phyloP scores from a whole-genome alignment of 768 basidiomycete genomes.

The Calocybe cyanea region DNA sequence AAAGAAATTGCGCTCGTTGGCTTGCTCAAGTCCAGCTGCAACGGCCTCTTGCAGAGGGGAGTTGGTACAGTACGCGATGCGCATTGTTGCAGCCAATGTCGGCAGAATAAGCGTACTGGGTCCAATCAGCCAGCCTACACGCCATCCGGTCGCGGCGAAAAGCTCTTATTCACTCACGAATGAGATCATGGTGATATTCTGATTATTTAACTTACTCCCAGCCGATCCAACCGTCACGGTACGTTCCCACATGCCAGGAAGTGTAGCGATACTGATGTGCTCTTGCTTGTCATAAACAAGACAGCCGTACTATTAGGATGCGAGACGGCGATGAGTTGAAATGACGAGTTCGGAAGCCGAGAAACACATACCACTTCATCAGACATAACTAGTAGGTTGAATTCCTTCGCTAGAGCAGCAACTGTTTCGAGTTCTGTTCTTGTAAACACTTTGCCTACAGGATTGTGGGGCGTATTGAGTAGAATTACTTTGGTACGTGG shows the following conservation, averaged over 20 bases:
- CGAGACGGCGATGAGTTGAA: no score
- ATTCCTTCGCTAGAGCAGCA: slow-evolving; percentile 84
- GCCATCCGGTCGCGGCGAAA: slow-evolving; percentile 97
- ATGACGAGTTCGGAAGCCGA: no score
- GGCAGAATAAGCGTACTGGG: slow-evolving; percentile 79
- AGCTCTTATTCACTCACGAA: slow-evolving; percentile 53
- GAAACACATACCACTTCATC: slow-evolving; percentile 85
- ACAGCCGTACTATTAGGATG: slow-evolving; percentile 73
- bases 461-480: slow-evolving; percentile 96
- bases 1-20: slow-evolving; percentile 69
- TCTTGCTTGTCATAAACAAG: slow-evolving; percentile 85
- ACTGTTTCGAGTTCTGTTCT: slow-evolving; percentile 79
- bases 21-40: slow-evolving; percentile 85
- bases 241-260: slow-evolving; percentile 98
- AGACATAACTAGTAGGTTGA: slow-evolving; percentile 87
- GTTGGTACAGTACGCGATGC: slow-evolving; percentile 94
- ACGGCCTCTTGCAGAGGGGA: slow-evolving; percentile 94
- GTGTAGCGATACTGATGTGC: slow-evolving; percentile 86
- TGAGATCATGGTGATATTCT: not conserved
- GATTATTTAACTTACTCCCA: slow-evolving; percentile 59
- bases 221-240: slow-evolving; percentile 94
- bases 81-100: slow-evolving; percentile 87
- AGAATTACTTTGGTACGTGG: slow-evolving; percentile 92
- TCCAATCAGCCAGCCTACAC: slow-evolving; percentile 94
- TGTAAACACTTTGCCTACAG: slow-evolving; percentile 94